These are phyloP conservation scores for Yamagishiella unicocca DNA, from an alignment of 139 green algal genomes.

Conservation along the genomic window DNA sequence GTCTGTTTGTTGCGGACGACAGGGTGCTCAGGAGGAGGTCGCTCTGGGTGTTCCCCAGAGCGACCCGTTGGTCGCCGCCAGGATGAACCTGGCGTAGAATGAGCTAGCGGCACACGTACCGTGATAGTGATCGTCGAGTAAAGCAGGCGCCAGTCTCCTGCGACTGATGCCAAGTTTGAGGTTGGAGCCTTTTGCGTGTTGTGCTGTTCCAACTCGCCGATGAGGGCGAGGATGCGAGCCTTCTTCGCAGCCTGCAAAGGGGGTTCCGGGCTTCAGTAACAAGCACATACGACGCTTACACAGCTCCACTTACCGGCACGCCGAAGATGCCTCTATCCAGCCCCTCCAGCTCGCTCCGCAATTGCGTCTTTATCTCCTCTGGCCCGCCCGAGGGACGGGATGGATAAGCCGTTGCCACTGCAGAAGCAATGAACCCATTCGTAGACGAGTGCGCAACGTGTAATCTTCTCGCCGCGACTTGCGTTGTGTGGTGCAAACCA, in stretches of 20 bases:
- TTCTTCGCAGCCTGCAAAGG: slow-evolving; percentile 63
- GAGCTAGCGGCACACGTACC: slow-evolving; percentile 39
- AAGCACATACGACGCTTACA: background rate
- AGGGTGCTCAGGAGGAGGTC: too few relatives aligned
- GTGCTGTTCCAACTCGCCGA: slow-evolving; percentile 66
- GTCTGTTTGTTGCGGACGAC: too few relatives aligned
- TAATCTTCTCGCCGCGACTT: background rate
- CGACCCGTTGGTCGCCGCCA: slow-evolving; percentile 23
- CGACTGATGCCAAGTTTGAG: slow-evolving; percentile 60
- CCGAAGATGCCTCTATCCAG: slow-evolving; percentile 75
- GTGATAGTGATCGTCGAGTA: slow-evolving; percentile 88
- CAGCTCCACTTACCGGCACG: slow-evolving; percentile 49
- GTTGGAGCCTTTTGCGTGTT: slow-evolving; percentile 60
- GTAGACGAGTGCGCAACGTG: background rate
- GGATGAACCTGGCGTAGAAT: background rate
- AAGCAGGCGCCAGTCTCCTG: slow-evolving; percentile 80
- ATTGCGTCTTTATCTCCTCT: slow-evolving; percentile 50
- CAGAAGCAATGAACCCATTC: slow-evolving; percentile 10
- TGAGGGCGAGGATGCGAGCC: slow-evolving; percentile 57
- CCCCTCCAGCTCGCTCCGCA: slow-evolving; percentile 52
- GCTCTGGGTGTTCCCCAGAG: too few relatives aligned
- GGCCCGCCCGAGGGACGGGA: background rate
- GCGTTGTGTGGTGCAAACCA: too few relatives aligned
- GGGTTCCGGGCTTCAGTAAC: too few relatives aligned
- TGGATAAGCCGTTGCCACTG: background rate